phyloP scores from a whole-genome alignment of 2,329 filamentous ascomycete genomes.

The Arthrobotrys sinensis region DNA sequence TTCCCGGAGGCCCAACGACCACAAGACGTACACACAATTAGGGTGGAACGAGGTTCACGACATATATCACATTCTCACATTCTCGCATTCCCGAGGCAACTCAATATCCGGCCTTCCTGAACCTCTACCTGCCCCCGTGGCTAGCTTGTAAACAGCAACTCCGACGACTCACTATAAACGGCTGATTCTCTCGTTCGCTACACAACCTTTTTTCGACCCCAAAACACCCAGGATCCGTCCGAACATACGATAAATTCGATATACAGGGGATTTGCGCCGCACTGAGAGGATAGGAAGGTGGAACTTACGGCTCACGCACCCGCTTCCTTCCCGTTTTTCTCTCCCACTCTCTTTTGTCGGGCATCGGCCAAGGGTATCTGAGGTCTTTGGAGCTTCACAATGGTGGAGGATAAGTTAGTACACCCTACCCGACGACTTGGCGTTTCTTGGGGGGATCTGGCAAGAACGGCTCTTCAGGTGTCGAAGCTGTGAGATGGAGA shows the following conservation, averaged over 20 bases:
- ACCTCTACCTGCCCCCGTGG: slow-evolving; percentile 14
- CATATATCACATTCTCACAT: slow-evolving; percentile 52
- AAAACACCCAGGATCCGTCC: not conserved
- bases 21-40: slow-evolving; percentile 11
- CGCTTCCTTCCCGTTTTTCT: slow-evolving; percentile 21
- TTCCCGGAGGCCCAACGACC: slow-evolving; percentile 15
- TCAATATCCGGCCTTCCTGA: slow-evolving; percentile 17
- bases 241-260: slow-evolving; percentile 1
- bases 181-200: slow-evolving; percentile 27
- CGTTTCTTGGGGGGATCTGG: slow-evolving; percentile 23
- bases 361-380: slow-evolving; percentile 22
- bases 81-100: slow-evolving; percentile 44
- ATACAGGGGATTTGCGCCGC: slow-evolving; percentile 12
- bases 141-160: slow-evolving; percentile 23
- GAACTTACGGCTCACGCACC: slow-evolving; percentile 7
- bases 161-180: slow-evolving; percentile 7
- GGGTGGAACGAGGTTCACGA: slow-evolving; percentile 38
- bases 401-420: slow-evolving; percentile 71
- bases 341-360: slow-evolving; percentile 2
- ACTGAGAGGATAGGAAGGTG: slow-evolving; percentile 2
- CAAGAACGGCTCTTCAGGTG: not conserved
- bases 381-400: slow-evolving; percentile 61
- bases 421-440: slow-evolving; percentile 18
- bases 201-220: slow-evolving; percentile 6
- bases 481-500: not conserved